Base-by-base conservation (phyloP, 2,329 filamentous ascomycete species). In the Neonectria punicea region DNA sequence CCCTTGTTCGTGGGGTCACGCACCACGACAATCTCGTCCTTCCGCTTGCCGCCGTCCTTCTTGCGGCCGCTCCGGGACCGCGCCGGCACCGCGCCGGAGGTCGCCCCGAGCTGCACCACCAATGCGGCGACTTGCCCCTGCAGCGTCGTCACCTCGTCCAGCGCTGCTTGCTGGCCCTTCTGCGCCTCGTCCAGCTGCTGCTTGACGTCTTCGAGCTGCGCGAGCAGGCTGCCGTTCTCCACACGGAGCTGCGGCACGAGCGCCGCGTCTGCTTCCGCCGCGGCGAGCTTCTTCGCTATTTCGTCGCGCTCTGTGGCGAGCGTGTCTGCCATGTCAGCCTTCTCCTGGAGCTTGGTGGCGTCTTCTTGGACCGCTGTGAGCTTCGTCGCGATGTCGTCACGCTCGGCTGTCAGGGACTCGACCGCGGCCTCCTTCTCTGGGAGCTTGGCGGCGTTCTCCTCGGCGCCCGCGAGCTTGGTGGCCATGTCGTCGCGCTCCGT, bases 21-120 rank as follows among this genome's bases (percentile, higher is more conserved):
- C 25, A 75, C 73, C 43, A 75, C 69, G 6, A 75, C 70, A 25
- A 75, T 51, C 28, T 75, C 73, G 36, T 74, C 70, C 28, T 65
- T 68, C 5, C 65, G 63, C 66, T 75, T 75, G 34, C 70, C 60
- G 58, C 58, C 63, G 36, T 75, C 70, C 43, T 71, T 75, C 63
- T 73, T 73, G 32, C 71, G 63, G 7, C 59, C 63, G 44, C 59
- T 67, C 5, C 69, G 69, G 43, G 67, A 72, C 1, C 61, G 63
- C 6, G 65, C 46, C 16, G 60, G 51, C 14, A 34, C 25, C 22
- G 56, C 14, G 30, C n/a, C 63, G 54, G 10, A 50, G 34, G 34
- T 49, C 16, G 58, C 61, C 41, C 51, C 55, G 22, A 75, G 63
- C 58, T 75, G 73, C 1, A 69, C 66, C 1, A 74, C 64, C 3